phyloP scores from a whole-genome alignment of 331 rosid genomes.

The Acacia pycnantha region DNA sequence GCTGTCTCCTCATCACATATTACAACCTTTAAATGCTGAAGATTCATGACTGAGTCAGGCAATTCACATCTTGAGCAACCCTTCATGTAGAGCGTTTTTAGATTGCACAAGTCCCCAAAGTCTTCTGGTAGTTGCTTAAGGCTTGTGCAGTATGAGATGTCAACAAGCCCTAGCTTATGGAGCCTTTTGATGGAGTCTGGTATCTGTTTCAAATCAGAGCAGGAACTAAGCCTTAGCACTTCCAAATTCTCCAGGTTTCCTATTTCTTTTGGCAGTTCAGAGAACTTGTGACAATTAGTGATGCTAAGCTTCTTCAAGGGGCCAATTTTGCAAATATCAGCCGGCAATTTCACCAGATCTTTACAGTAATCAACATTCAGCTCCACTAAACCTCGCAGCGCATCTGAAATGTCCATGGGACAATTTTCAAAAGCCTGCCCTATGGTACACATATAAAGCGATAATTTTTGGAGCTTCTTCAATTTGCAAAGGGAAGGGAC shows the following conservation, averaged over 20 bases:
- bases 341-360: constrained; percentile 52
- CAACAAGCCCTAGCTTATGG: constrained; percentile 33
- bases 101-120: constrained; percentile 45
- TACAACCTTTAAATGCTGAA: constrained; percentile 33
- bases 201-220: constrained; percentile 39
- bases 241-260: constrained; percentile 45
- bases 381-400: constrained; percentile 53
- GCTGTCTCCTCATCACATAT: constrained; percentile 55
- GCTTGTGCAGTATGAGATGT: constrained; percentile 50
- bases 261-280: constrained; percentile 40
- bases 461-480: constrained; percentile 33
- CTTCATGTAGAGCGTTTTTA: constrained; percentile 47
- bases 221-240: constrained; percentile 50
- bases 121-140: constrained; percentile 45
- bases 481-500: constrained; percentile 40
- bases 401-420: constrained; percentile 32
- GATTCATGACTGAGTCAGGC: constrained; percentile 34
- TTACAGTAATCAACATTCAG: constrained; percentile 54
- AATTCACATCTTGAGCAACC: constrained; percentile 40
- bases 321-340: constrained; percentile 28
- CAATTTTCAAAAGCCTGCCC: constrained; percentile 30
- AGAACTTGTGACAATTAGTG: constrained; percentile 52
- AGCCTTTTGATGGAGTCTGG: constrained; percentile 38
- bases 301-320: constrained; percentile 49
- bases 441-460: constrained; percentile 54